Conservation (phyloP, 176 grass and related monocot species). For the Miscanthus lutarioriparius region DNA sequence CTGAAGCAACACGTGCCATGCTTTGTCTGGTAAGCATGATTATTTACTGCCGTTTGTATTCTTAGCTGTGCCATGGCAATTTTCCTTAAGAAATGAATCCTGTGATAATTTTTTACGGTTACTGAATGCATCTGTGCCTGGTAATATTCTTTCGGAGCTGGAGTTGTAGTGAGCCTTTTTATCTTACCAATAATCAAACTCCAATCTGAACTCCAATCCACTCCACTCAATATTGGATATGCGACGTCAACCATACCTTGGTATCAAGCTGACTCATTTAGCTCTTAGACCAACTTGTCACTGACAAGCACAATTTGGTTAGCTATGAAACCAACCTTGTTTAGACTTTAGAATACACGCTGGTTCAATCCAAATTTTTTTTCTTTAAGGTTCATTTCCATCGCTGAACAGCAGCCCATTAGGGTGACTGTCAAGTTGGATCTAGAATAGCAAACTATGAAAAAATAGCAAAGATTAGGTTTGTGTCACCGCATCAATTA, state of each 20-base stretch:
- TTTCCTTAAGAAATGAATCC: background rate
- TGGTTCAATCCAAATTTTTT: background rate
- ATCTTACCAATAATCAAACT: constrained; percentile 6
- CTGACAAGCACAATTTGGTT: background rate
- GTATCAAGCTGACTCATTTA: background rate
- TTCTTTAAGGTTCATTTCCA: constrained; percentile 3
- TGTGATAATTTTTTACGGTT: background rate
- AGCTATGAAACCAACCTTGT: background rate
- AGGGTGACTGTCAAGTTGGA: background rate
- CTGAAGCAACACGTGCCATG: constrained; percentile 72
- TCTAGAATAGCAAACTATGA: background rate
- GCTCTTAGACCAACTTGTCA: background rate
- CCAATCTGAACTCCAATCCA: background rate
- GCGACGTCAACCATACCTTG: background rate
- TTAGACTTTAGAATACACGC: background rate
- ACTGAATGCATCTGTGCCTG: background rate
- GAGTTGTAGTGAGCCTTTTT: background rate
- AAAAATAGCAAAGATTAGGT: background rate
- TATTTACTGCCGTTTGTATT: constrained; percentile 6
- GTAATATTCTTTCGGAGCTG: background rate
- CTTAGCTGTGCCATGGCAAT: background rate
- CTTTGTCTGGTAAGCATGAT: constrained; percentile 86
- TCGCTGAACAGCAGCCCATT: background rate
- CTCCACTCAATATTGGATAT: background rate
- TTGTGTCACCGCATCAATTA: background rate